A percentile compares a stretch with the other conserved stretches of the same genome.
Evolutionary conservation across 768 basidiomycete genomes (phyloP).

Genomic region (Mycena pura): DNA sequence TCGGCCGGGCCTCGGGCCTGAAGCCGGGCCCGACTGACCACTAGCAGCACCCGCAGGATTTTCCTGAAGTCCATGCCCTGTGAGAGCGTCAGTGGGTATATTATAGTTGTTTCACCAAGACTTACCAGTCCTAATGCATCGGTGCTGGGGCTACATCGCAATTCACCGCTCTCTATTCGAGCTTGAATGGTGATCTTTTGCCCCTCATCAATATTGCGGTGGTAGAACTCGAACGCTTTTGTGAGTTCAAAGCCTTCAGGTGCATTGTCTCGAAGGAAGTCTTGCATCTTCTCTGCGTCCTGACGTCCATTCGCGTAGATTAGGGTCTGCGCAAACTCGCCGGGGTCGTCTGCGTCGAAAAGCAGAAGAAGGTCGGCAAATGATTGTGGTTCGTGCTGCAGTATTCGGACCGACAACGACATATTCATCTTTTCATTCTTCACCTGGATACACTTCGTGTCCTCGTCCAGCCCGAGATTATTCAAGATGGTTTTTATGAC

Average conservation of each 20-base stretch:
- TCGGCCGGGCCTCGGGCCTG: no score
- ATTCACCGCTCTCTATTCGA: neutral
- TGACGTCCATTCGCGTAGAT: constrained; percentile 21
- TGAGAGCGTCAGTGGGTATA: neutral
- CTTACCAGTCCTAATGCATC: constrained; percentile 27
- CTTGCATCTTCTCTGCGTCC: constrained; percentile 22
- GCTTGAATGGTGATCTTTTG: constrained; percentile 15
- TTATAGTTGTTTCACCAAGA: neutral
- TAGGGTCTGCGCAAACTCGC: constrained; percentile 21
- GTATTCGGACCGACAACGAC: neutral
- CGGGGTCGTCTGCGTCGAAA: neutral
- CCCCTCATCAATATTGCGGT: constrained; percentile 5
- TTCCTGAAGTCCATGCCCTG: constrained; percentile 24
- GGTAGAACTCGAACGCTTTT: constrained; percentile 24
- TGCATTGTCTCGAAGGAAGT: constrained; percentile 21
- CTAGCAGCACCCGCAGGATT: constrained; percentile 11
- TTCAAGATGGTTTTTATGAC: constrained; percentile 10
- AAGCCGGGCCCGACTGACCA: no score
- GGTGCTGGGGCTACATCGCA: constrained; percentile 18
- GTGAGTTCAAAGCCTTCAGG: neutral
- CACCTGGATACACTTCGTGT: neutral
- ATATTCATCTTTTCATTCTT: constrained; percentile 23
- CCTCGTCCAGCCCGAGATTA: constrained; percentile 1
- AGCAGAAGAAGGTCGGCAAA: constrained; percentile 20
- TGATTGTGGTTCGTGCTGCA: constrained; percentile 17